Conservation (phyloP, 352 stramenopile genomes). For the Phytophthora syringae region DNA sequence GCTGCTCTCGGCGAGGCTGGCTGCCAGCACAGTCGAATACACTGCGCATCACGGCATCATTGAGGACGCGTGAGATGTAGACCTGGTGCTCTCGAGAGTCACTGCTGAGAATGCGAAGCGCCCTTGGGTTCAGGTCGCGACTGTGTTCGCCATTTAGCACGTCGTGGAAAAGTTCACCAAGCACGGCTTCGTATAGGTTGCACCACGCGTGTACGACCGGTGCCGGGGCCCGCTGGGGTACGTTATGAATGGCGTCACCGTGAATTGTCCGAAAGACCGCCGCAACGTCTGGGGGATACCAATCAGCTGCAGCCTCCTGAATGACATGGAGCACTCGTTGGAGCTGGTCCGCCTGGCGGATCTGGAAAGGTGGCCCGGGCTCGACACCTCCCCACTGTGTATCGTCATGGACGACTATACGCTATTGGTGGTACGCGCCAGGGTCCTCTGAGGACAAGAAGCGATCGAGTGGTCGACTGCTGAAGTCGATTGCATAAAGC, state of each 20-base stretch:
- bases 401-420: constrained; percentile 16
- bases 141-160: neutral
- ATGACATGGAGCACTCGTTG: neutral
- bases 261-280: neutral
- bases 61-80: neutral
- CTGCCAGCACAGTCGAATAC: neutral
- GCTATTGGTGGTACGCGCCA: neutral
- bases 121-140: neutral
- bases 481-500: constrained; percentile 13
- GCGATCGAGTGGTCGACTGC: constrained; percentile 1
- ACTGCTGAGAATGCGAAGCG: neutral
- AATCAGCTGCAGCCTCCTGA: neutral
- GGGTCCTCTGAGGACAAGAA: constrained; percentile 22
- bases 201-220: neutral
- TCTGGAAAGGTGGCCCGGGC: constrained; percentile 1
- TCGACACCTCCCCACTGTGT: neutral
- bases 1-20: neutral
- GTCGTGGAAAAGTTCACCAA: neutral
- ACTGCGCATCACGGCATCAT: neutral
- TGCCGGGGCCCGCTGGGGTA: neutral
- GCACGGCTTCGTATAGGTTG: neutral
- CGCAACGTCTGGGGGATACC: neutral
- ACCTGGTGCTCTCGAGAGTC: neutral
- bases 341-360: constrained; percentile 7
- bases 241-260: neutral